Evolutionary conservation across 1,284 basidiomycete genomes (phyloP).

Genomic region (Puccinia novopanici): DNA sequence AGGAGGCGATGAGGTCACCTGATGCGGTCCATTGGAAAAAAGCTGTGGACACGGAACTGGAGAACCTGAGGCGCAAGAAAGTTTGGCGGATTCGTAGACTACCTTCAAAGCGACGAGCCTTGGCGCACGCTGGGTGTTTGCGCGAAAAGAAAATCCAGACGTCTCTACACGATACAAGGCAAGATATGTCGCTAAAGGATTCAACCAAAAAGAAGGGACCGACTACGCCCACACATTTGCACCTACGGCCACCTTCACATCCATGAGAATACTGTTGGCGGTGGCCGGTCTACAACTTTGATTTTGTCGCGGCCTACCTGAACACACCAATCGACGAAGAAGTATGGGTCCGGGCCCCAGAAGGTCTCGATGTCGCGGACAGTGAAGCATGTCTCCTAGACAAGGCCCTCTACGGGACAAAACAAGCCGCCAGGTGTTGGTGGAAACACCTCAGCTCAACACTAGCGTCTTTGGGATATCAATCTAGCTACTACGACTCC

Average conservation of each 20-base stretch:
- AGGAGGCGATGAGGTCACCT: not conserved
- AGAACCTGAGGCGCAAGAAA: not conserved
- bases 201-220: not conserved
- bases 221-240: slow-evolving; percentile 5
- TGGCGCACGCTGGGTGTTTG: slow-evolving; percentile 9
- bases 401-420: not conserved
- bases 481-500: too few species aligned
- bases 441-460: too few species aligned
- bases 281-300: too few species aligned
- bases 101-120: not conserved
- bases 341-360: too few species aligned
- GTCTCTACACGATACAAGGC: not conserved
- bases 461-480: too few species aligned
- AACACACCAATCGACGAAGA: too few species aligned
- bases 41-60: not conserved
- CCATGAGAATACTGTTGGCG: too few species aligned
- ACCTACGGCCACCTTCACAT: too few species aligned
- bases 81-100: not conserved
- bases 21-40: not conserved
- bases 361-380: too few species aligned
- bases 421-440: not conserved
- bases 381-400: not conserved
- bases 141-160: too few species aligned
- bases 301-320: too few species aligned
- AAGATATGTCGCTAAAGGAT: slow-evolving; percentile 15